These are phyloP conservation scores for Dittrichia graveolens DNA, from an alignment of 129 eudicot genomes.

Conservation along the genomic window DNA sequence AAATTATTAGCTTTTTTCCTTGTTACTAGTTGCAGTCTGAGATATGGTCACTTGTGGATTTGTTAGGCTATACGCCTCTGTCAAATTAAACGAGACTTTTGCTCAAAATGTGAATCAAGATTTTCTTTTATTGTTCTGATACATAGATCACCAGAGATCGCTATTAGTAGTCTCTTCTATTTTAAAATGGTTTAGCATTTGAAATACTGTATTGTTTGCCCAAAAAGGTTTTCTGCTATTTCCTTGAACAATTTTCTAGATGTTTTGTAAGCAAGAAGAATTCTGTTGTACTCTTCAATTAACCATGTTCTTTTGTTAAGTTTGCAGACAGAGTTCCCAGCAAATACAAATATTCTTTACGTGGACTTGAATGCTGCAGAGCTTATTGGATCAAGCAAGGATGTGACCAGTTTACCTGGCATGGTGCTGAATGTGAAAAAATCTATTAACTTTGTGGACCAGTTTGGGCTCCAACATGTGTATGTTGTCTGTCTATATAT, in stretches of 20 bases:
- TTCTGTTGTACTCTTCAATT: constrained; percentile 21
- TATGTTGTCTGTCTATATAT: constrained; percentile 30
- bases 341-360: constrained; percentile 94
- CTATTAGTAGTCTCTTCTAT: background rate
- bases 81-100: background rate
- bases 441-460: constrained; percentile 63
- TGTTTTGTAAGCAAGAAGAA: constrained; percentile 12
- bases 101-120: background rate
- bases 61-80: too few species aligned
- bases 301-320: constrained; percentile 56
- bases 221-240: background rate
- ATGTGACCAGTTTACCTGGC: constrained; percentile 80
- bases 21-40: background rate
- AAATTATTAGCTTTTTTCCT: background rate
- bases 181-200: background rate
- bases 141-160: background rate
- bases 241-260: background rate
- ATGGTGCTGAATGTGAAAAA: constrained; percentile 90
- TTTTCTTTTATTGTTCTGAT: background rate
- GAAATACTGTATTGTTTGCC: constrained; percentile 7
- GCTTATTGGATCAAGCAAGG: constrained; percentile 75
- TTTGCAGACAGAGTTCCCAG: constrained; percentile 92
- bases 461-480: constrained; percentile 77
- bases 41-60: too few species aligned
- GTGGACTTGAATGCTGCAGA: constrained; percentile 90